phyloP scores from a whole-genome alignment of 345 rosid species.

The Dipteronia sinensis region DNA sequence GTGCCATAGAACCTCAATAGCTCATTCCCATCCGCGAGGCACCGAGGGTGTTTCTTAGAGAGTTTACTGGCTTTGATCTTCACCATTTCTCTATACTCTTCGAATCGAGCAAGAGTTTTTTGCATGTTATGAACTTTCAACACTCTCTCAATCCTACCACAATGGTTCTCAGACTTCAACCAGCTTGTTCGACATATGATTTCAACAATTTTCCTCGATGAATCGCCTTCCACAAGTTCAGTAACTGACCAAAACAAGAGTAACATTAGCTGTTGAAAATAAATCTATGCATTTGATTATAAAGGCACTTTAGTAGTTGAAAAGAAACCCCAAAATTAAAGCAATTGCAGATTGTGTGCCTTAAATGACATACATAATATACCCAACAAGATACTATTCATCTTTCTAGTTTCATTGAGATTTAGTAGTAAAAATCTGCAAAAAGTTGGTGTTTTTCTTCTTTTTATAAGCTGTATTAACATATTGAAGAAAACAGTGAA shows the following conservation, averaged over 20 bases:
- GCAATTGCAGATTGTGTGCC: conserved; percentile 1
- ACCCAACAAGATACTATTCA: not conserved
- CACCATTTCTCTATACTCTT: conserved; percentile 88
- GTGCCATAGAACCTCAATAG: conserved; percentile 90
- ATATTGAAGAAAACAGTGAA: not conserved
- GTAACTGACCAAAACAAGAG: conserved; percentile 54
- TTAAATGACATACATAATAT: not conserved
- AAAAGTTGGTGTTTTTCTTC: not conserved
- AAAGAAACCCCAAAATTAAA: not conserved
- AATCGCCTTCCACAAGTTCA: conserved; percentile 96
- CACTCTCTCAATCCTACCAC: conserved; percentile 90
- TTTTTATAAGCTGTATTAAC: not conserved
- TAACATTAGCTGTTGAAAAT: conserved; percentile 16
- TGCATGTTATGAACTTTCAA: conserved; percentile 97
- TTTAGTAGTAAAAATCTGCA: not conserved
- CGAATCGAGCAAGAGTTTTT: conserved; percentile 84
- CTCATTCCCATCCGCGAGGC: conserved; percentile 96
- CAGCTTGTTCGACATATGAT: conserved; percentile 92
- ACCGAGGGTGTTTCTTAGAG: conserved; percentile 88
- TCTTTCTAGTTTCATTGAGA: not conserved
- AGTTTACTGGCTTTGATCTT: conserved; percentile 84
- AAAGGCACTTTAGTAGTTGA: not conserved
- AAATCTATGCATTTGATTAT: not conserved
- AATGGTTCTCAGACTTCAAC: conserved; percentile 83
- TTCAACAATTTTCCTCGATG: conserved; percentile 97